Evolutionary conservation across 345 rosid species (phyloP).

Genomic region (Mangifera indica): DNA sequence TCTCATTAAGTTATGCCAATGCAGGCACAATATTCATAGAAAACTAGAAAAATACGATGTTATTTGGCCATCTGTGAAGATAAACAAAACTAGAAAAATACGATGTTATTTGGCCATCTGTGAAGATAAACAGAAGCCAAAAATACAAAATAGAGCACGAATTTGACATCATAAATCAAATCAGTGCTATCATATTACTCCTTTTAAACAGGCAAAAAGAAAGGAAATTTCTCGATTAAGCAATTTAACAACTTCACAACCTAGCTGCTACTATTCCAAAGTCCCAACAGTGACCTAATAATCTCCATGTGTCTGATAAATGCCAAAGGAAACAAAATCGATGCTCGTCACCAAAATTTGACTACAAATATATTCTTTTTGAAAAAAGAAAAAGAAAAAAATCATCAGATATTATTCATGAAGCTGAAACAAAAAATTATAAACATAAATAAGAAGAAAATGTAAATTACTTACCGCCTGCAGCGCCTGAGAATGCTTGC

Average conservation of each 20-base stretch:
- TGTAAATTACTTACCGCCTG: slow-evolving; percentile 57
- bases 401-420: not conserved
- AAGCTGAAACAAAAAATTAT: not conserved
- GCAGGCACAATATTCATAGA: too few species aligned
- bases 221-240: not conserved
- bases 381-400: not conserved
- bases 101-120: too few species aligned
- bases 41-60: too few species aligned
- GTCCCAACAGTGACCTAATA: not conserved
- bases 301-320: not conserved
- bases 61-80: not conserved
- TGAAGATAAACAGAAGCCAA: not conserved
- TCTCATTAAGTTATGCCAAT: not conserved
- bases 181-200: not conserved
- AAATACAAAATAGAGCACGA: not conserved
- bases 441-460: not conserved
- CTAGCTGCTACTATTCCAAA: not conserved
- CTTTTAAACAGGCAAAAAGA: not conserved
- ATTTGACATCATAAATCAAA: not conserved
- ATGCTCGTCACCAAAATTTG: not conserved
- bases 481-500: slow-evolving; percentile 85
- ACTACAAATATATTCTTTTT: not conserved
- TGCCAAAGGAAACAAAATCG: not conserved
- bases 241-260: not conserved
- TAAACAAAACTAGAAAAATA: not conserved